Percentiles rank a stretch among this genome's conserved stretches.
Conservation (phyloP, 2,329 filamentous ascomycete species). For the Penicillium capsulatum region DNA sequence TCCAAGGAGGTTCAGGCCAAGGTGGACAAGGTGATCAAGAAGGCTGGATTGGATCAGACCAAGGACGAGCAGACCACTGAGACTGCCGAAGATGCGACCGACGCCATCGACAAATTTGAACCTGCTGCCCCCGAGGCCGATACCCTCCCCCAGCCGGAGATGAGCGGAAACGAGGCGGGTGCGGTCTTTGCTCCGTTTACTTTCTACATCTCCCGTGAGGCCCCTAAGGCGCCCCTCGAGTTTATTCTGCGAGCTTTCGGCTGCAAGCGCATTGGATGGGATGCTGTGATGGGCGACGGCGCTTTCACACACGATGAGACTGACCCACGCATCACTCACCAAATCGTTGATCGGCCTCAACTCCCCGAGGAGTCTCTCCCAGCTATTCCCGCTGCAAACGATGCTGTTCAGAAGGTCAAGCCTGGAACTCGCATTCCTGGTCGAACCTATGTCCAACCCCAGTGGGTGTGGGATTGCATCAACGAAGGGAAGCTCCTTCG, state of each 20-base stretch:
- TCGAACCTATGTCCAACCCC: constrained; percentile 87
- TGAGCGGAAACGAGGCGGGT: constrained; percentile 61
- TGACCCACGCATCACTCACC: constrained; percentile 88
- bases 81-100: constrained; percentile 49
- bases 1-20: constrained; percentile 67
- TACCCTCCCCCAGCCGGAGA: constrained; percentile 72
- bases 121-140: constrained; percentile 80
- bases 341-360: constrained; percentile 86
- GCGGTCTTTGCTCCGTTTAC: constrained; percentile 85
- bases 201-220: constrained; percentile 90
- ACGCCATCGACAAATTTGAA: constrained; percentile 86
- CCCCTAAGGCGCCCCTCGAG: constrained; percentile 82
- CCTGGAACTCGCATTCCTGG: constrained; percentile 78
- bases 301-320: constrained; percentile 87
- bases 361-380: constrained; percentile 56
- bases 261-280: constrained; percentile 95
- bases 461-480: constrained; percentile 97
- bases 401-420: constrained; percentile 45
- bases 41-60: constrained; percentile 39
- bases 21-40: constrained; percentile 54
- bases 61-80: constrained; percentile 44
- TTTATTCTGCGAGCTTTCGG: constrained; percentile 92
- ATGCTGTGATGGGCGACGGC: constrained; percentile 81
- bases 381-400: constrained; percentile 40
- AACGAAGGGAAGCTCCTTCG: constrained; percentile 87